Base-by-base conservation (phyloP, 169 alveolate genomes). In the Eimeria tenella region DNA sequence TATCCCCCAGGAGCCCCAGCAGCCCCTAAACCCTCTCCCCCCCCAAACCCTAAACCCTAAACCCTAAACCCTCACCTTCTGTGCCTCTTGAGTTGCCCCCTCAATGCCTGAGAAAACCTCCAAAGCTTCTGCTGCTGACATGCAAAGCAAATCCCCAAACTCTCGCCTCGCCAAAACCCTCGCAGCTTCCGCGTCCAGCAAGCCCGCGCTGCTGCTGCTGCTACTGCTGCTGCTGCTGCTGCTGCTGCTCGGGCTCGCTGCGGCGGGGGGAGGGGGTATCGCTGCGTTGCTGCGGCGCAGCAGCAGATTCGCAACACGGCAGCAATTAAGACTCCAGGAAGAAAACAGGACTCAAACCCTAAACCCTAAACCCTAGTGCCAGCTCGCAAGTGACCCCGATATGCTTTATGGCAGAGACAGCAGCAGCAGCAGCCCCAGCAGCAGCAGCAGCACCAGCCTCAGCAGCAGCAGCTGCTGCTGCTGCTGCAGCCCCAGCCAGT, bases 131-230 rank as follows among this genome's bases (percentile, higher is more conserved):
- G 25, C 62, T 31, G 52, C 17, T 5, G 65, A 31, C 13, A 9
- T 4, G 9, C 42, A 31, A 31, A 75, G 8, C 55, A 75, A 42
- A 62, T 75, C 86, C 9, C 62, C 17, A 75, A 75, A 75, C 63
- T 75, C 86, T 5, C 86, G 86, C 60, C 63, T 0, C 0, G 86
- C 86, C 5, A 21, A 11, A 31, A 6, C 63, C n/a, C 86, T 58
- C 4, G 86, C 86, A 13, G 21, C 63, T 6, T 75, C 60, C 23
- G 19, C 90, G 55, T 58, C 50, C 73, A 56, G 25, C 49, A 23
- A 8, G 5, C 21, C 49, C 23, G 74, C 7, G 71, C n/a, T 56
- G 90, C 75, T 21, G 75, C 70, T 53, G 90, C 90, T 56, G 87
- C 42, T 42, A 1, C 58, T 21, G 79, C 15, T 21, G 11, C 79